These are phyloP conservation scores for Meyerozyma sp. DNA, from an alignment of 1,139 yeast genomes.

Conservation along the genomic window DNA sequence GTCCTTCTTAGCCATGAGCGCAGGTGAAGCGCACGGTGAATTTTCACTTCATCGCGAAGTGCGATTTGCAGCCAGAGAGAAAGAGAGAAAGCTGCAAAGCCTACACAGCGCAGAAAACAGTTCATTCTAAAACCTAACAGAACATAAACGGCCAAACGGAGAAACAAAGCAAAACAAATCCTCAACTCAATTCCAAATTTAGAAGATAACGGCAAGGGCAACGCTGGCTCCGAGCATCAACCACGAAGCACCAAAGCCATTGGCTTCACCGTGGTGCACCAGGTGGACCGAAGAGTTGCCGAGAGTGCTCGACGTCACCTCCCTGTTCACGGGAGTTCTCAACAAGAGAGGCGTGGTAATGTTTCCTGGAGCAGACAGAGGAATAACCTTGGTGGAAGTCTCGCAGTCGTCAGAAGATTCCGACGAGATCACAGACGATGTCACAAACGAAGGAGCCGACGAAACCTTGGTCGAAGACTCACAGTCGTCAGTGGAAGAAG, in stretches of 20 bases:
- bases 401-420: background rate
- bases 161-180: background rate
- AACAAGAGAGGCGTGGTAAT: background rate
- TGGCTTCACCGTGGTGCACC: background rate
- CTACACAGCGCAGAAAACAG: too few relatives aligned
- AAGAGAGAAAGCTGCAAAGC: background rate
- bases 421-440: background rate
- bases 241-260: background rate
- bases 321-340: background rate
- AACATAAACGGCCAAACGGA: background rate
- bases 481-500: background rate
- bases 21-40: background rate
- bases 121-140: background rate
- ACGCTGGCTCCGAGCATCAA: background rate
- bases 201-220: background rate
- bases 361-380: background rate
- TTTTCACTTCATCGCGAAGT: background rate
- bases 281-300: background rate
- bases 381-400: background rate
- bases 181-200: background rate
- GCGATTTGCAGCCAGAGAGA: background rate
- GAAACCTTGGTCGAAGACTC: background rate
- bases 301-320: background rate
- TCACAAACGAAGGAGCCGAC: background rate
- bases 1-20: slow-evolving; percentile 72